phyloP scores from a whole-genome alignment of 352 stramenopile species.

The Phytophthora fragariaefolia region DNA sequence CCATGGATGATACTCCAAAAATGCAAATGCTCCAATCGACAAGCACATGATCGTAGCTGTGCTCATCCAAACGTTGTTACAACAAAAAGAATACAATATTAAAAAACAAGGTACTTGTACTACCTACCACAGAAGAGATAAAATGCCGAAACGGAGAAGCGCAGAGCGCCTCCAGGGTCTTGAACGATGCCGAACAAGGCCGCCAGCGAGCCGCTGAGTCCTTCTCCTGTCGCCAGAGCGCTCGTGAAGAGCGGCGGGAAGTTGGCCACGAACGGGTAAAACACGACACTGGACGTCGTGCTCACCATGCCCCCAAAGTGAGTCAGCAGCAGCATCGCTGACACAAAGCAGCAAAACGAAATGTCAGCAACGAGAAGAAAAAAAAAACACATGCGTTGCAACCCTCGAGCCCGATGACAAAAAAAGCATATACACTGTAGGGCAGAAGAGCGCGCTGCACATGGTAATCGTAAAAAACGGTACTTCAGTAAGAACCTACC shows the following conservation, averaged over 20 bases:
- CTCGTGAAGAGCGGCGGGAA: slow-evolving; percentile 74
- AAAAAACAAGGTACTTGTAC: background rate
- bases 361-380: background rate
- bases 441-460: no score
- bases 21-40: slow-evolving; percentile 59
- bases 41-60: slow-evolving; percentile 59
- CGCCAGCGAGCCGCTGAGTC: slow-evolving; percentile 66
- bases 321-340: slow-evolving; percentile 68
- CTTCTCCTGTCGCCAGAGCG: slow-evolving; percentile 66
- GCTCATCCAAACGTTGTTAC: no score
- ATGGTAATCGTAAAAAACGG: no score
- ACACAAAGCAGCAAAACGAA: background rate
- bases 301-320: slow-evolving; percentile 74
- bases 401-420: no score
- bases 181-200: slow-evolving; percentile 67
- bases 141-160: slow-evolving; percentile 67
- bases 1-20: slow-evolving; percentile 60
- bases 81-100: background rate
- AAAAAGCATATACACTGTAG: no score
- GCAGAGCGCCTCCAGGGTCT: slow-evolving; percentile 53
- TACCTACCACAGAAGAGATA: slow-evolving; percentile 65
- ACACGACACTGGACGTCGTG: slow-evolving; percentile 73
- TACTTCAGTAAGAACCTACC: slow-evolving; percentile 37
- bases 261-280: slow-evolving; percentile 74
- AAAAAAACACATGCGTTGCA: no score